These are phyloP conservation scores for Leccinellum albellum DNA, from an alignment of 768 basidiomycete species.

Conservation along the genomic window DNA sequence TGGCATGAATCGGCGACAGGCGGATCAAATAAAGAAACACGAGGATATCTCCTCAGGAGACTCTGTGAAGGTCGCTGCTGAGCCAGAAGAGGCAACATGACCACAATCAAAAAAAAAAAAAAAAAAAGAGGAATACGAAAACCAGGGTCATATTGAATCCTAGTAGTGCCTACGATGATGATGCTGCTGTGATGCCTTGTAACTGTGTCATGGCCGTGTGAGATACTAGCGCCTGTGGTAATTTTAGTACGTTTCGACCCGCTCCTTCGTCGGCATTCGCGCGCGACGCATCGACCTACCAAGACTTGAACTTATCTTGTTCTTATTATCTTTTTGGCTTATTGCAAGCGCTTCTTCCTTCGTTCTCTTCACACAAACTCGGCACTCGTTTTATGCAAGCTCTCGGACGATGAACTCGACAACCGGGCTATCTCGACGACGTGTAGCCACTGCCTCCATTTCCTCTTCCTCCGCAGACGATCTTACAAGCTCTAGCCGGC, in stretches of 20 bases:
- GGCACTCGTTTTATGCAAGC: constrained; percentile 14
- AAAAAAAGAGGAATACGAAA: too few relatives aligned
- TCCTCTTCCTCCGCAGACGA: constrained; percentile 39
- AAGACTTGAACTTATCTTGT: background rate
- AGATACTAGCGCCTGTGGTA: background rate
- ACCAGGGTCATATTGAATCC: too few relatives aligned
- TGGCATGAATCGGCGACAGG: constrained; percentile 6
- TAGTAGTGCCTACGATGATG: too few relatives aligned
- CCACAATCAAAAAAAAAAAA: too few relatives aligned
- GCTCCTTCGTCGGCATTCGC: background rate
- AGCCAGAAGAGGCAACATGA: background rate
- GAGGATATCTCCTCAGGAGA: constrained; percentile 6
- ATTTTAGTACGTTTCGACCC: constrained; percentile 9
- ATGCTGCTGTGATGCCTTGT: too few relatives aligned
- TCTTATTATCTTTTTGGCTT: background rate
- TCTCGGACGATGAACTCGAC: constrained; percentile 44
- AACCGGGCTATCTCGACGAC: constrained; percentile 55
- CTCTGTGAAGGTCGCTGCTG: background rate
- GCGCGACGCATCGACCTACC: background rate
- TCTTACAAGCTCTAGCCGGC: constrained; percentile 28
- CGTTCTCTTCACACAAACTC: constrained; percentile 1
- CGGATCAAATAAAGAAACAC: constrained; percentile 19
- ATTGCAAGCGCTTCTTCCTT: constrained; percentile 1
- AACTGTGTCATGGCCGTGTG: too few relatives aligned
- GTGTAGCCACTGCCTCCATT: constrained; percentile 43